These are phyloP conservation scores for Endotrypanum monterogeii DNA, from an alignment of 208 protist species.

Conservation along the genomic window DNA sequence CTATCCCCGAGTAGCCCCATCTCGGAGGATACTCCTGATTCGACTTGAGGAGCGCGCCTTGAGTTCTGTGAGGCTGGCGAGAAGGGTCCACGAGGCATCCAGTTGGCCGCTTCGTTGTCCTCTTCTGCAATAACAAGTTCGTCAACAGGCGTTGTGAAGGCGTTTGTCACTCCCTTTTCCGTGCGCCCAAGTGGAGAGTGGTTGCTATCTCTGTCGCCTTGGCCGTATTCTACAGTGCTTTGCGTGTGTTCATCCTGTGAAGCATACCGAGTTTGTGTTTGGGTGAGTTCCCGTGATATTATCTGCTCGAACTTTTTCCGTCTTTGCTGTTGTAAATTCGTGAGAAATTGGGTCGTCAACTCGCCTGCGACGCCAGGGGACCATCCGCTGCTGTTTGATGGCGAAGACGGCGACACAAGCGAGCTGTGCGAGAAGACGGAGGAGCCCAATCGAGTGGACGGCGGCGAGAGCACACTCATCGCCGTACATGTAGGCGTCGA, in stretches of 20 bases:
- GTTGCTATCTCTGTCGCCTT: background rate
- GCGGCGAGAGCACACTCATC: background rate
- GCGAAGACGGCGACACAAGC: slow-evolving; percentile 24
- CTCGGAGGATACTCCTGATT: slow-evolving; percentile 24
- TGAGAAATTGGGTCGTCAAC: slow-evolving; percentile 82
- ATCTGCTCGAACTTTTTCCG: slow-evolving; percentile 64
- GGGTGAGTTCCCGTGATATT: slow-evolving; percentile 56
- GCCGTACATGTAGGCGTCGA: background rate
- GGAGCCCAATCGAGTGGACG: slow-evolving; percentile 9
- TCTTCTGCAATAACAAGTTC: slow-evolving; percentile 78
- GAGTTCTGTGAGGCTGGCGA: slow-evolving; percentile 24
- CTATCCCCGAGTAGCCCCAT: slow-evolving; percentile 16
- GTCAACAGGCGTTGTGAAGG: slow-evolving; percentile 26
- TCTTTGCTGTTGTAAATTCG: slow-evolving; percentile 57
- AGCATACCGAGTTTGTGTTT: slow-evolving; percentile 29
- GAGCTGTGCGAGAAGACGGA: slow-evolving; percentile 17
- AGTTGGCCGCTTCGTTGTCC: slow-evolving; percentile 41
- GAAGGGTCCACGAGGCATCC: slow-evolving; percentile 29
- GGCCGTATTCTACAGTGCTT: background rate
- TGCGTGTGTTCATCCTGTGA: background rate
- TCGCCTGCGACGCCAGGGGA: slow-evolving; percentile 50
- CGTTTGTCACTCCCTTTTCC: background rate
- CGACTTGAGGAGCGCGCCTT: slow-evolving; percentile 23
- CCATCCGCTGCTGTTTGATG: slow-evolving; percentile 56
- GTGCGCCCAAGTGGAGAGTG: background rate